Conservation (phyloP, 352 stramenopile genomes). For the Halophytophthora batemanensis region DNA sequence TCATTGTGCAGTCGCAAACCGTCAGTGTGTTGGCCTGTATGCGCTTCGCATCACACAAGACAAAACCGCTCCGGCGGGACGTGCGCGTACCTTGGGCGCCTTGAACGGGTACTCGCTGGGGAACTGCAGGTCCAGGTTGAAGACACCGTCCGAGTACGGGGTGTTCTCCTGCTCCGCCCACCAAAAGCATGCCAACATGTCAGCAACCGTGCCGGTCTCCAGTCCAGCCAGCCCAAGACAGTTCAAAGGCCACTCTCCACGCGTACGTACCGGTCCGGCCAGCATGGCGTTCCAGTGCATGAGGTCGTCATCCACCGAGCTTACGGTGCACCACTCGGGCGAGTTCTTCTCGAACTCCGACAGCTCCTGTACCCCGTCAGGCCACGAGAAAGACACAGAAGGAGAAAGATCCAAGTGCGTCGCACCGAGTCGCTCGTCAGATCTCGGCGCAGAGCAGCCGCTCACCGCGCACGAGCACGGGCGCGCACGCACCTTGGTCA, state of each 20-base stretch:
- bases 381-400: background rate
- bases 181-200: constrained; percentile 2
- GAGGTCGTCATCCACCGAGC: constrained; percentile 83
- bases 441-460: background rate
- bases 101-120: constrained; percentile 97
- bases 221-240: too few relatives aligned
- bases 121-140: constrained; percentile 95
- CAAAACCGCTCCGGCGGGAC: constrained; percentile 1
- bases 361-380: constrained; percentile 56
- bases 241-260: background rate
- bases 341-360: constrained; percentile 88
- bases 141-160: constrained; percentile 88
- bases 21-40: background rate
- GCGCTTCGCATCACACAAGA: background rate
- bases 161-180: constrained; percentile 59
- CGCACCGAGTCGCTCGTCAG: background rate
- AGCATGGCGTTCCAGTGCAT: constrained; percentile 92
- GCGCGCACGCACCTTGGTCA: constrained; percentile 61
- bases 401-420: background rate
- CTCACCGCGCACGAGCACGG: background rate
- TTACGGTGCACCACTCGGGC: constrained; percentile 86
- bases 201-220: background rate
- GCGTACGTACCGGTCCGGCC: constrained; percentile 69
- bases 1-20: background rate
- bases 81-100: constrained; percentile 64